phyloP scores from a whole-genome alignment of 1,284 basidiomycete species.

The Boletellus dicymbophilus region DNA sequence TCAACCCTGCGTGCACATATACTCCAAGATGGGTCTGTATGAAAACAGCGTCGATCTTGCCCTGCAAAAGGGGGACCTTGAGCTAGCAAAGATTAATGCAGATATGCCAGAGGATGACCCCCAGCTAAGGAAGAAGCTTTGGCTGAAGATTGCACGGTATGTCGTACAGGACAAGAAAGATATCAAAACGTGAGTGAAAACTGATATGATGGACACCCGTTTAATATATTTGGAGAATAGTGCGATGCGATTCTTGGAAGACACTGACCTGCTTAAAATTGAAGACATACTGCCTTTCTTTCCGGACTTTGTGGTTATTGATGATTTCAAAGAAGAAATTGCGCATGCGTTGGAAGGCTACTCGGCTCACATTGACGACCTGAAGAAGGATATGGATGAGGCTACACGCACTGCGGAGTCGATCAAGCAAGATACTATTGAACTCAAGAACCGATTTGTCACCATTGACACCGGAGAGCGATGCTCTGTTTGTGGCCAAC shows the following conservation, averaged over 20 bases:
- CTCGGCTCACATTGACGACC: slow-evolving; percentile 85
- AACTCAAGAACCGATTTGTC: slow-evolving; percentile 89
- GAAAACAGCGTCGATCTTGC: slow-evolving; percentile 97
- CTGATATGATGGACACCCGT: slow-evolving; percentile 5
- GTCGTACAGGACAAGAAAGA: slow-evolving; percentile 98
- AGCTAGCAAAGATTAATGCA: slow-evolving; percentile 91
- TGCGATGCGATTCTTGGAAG: slow-evolving; percentile 95
- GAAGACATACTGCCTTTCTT: slow-evolving; percentile 99
- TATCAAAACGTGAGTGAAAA: slow-evolving; percentile 83
- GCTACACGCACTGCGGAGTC: slow-evolving; percentile 90
- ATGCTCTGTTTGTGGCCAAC: slow-evolving; percentile 80
- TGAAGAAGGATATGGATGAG: slow-evolving; percentile 97
- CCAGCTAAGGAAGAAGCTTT: slow-evolving; percentile 88
- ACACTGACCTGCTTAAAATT: slow-evolving; percentile 94
- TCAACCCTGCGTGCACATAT: slow-evolving; percentile 95
- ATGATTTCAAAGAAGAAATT: slow-evolving; percentile 99
- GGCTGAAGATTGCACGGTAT: slow-evolving; percentile 97
- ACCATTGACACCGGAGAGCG: slow-evolving; percentile 88
- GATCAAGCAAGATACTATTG: slow-evolving; percentile 90
- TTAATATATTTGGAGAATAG: slow-evolving; percentile 42
- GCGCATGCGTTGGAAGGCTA: slow-evolving; percentile 95
- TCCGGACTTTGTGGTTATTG: slow-evolving; percentile 99
- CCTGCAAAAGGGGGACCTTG: slow-evolving; percentile 89
- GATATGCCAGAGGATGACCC: slow-evolving; percentile 92
- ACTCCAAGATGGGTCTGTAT: slow-evolving; percentile 96